Base-by-base conservation (phyloP, 1,284 basidiomycete species). In the Ganoderma meredithae region DNA sequence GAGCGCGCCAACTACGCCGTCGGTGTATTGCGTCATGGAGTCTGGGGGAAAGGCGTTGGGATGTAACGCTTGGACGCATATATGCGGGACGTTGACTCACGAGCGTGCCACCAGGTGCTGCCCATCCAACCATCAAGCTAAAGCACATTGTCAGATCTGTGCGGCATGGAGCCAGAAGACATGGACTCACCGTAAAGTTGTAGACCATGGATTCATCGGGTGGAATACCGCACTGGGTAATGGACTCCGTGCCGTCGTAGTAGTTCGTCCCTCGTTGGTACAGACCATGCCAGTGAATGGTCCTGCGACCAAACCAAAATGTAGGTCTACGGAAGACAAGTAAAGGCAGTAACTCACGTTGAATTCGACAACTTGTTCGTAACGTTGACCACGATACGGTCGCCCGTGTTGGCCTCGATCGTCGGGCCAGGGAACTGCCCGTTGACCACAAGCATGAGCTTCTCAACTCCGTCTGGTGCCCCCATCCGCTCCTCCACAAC, bases 211-310 rank as follows among this genome's bases (percentile, higher is more conserved):
- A 81, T 39, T 78, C 72, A 1, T 83, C 83, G 1, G 84, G 77
- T 0, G 83, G 83, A 25, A 88, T 87, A 0, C 83, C 83, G 70
- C 87, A 88, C 75, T 87, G 74, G 0, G 85, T 84, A 62, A 86
- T 82, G 3, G 80, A 81, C n/a, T 77, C 72, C 0, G 83, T 80
- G 0, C 85, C 85, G 68, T 86, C 84, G 66, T 83, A 83, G 74
- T 78, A 84, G 62, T 80, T 81, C 3, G 82, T 82, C 33, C 71
- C 39, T 69, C 70, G 81, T 80, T 75, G 74, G 44, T 66, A 75
- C 27, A 83, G 66, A 1, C 85, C 85, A 60, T 86, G 83, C 81
- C 81, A 84, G 67, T 85, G 84, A 15, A 85, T 79, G 0, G 80
- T 68, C 0, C 81, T 82, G 41, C 13, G 10, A 40, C 58, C 63